Percentiles rank a stretch among this genome's conserved stretches.
phyloP scores from a whole-genome alignment of 345 rosid genomes.

The Xanthoceras sorbifolium region DNA sequence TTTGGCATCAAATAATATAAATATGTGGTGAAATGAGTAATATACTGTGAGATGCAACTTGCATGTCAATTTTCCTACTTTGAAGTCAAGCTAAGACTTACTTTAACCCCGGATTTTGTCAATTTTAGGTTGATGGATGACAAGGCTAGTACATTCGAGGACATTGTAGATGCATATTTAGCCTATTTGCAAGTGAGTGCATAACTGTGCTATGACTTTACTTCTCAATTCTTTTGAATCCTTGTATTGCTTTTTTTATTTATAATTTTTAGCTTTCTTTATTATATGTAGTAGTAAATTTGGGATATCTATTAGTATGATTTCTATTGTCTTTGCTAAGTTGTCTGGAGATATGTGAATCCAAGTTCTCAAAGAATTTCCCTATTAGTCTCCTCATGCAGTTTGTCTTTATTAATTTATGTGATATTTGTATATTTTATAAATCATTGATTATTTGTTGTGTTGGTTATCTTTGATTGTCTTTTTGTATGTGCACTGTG shows the following conservation, averaged over 20 bases:
- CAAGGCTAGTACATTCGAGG: conserved; percentile 74
- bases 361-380: neutral
- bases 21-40: neutral
- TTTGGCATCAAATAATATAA: neutral
- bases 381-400: neutral
- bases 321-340: neutral
- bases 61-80: neutral
- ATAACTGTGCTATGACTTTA: conserved; percentile 6
- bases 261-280: neutral
- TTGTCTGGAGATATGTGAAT: neutral
- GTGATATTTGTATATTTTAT: neutral
- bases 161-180: conserved; percentile 85
- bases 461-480: neutral
- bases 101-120: neutral
- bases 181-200: conserved; percentile 78
- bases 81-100: conserved; percentile 7
- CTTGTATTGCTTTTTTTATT: neutral
- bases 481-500: neutral
- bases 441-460: neutral
- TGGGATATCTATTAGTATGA: neutral
- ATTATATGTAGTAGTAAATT: too few species aligned
- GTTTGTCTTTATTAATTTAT: neutral
- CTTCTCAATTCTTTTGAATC: conserved; percentile 13
- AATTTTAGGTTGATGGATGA: conserved; percentile 64
- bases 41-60: neutral